A percentile compares a stretch with the other conserved stretches of the same genome.
Conservation (phyloP, 805 yeast species). For the Myxozyma neglecta region DNA sequence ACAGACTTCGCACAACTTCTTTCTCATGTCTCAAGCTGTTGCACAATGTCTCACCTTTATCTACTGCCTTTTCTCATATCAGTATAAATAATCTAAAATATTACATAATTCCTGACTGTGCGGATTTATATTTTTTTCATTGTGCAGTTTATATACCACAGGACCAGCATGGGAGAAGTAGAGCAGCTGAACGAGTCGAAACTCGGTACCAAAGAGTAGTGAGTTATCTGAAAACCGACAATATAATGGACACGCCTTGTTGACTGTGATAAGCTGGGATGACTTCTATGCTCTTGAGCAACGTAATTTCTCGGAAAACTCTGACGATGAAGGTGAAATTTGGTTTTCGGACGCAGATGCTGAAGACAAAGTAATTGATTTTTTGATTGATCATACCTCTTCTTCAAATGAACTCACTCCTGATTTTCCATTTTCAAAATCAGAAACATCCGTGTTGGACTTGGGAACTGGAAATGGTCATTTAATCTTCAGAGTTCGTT, state of each 20-base stretch:
- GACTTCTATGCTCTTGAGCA: slow-evolving; percentile 75
- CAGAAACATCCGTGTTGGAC: slow-evolving; percentile 12
- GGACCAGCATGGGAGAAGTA: slow-evolving; percentile 3
- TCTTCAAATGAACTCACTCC: slow-evolving; percentile 16
- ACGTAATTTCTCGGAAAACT: slow-evolving; percentile 67
- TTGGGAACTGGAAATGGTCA: slow-evolving; percentile 98
- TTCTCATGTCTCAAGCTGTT: too few species aligned
- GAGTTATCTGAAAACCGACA: slow-evolving; percentile 33
- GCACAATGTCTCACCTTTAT: too few species aligned
- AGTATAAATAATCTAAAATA: background rate
- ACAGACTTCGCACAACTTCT: too few species aligned
- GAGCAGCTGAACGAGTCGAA: slow-evolving; percentile 66
- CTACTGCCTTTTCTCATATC: background rate
- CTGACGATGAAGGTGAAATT: slow-evolving; percentile 87
- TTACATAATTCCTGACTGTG: background rate
- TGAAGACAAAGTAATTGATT: slow-evolving; percentile 77
- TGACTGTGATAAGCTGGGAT: slow-evolving; percentile 61
- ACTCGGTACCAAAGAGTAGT: slow-evolving; percentile 82
- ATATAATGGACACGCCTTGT: background rate
- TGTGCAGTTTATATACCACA: background rate
- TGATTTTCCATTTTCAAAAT: slow-evolving; percentile 16
- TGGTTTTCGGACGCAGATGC: slow-evolving; percentile 98
- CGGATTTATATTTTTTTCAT: background rate
- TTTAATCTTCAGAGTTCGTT: slow-evolving; percentile 70
- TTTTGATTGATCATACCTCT: slow-evolving; percentile 55